A percentile compares a stretch with the other conserved stretches of the same genome.
phyloP scores from a whole-genome alignment of 2,329 filamentous ascomycete species.

The Dichotomopilus funicola region DNA sequence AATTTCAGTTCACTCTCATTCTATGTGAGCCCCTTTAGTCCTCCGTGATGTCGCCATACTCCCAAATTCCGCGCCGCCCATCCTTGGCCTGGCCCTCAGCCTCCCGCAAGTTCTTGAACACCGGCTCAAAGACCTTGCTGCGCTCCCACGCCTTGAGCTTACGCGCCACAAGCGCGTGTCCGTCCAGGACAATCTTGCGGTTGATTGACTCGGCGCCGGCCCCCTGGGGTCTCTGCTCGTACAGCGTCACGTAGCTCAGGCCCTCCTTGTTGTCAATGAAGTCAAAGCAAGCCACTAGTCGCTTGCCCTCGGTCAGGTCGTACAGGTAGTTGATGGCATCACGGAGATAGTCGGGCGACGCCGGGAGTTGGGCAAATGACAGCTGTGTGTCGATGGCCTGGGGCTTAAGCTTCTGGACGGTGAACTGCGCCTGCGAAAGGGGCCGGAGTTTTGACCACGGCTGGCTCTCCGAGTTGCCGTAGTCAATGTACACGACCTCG shows the following conservation, averaged over 20 bases:
- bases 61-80: constrained; percentile 84
- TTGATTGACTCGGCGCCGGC: constrained; percentile 69
- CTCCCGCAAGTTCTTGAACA: constrained; percentile 65
- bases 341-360: constrained; percentile 70
- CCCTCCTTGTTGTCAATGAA: constrained; percentile 72
- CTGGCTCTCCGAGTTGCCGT: constrained; percentile 86
- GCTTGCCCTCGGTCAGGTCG: constrained; percentile 65
- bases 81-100: constrained; percentile 74
- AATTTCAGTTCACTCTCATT: too few relatives aligned
- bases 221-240: constrained; percentile 61
- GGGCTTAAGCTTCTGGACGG: constrained; percentile 70
- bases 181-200: constrained; percentile 74
- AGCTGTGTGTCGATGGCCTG: constrained; percentile 84
- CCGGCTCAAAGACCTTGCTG: constrained; percentile 58
- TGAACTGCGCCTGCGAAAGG: constrained; percentile 74
- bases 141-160: constrained; percentile 92
- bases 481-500: constrained; percentile 92
- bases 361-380: constrained; percentile 84
- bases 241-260: constrained; percentile 77
- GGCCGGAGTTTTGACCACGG: constrained; percentile 78
- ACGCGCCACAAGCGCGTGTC: constrained; percentile 82
- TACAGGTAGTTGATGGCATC: constrained; percentile 73
- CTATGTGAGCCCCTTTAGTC: constrained; percentile 47
- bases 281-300: constrained; percentile 88
- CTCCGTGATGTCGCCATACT: constrained; percentile 95